Evolutionary conservation across 2,329 filamentous ascomycete genomes (phyloP), one percentile per base, ranked within the genome.

Genomic region (Fusarium buharicum): DNA sequence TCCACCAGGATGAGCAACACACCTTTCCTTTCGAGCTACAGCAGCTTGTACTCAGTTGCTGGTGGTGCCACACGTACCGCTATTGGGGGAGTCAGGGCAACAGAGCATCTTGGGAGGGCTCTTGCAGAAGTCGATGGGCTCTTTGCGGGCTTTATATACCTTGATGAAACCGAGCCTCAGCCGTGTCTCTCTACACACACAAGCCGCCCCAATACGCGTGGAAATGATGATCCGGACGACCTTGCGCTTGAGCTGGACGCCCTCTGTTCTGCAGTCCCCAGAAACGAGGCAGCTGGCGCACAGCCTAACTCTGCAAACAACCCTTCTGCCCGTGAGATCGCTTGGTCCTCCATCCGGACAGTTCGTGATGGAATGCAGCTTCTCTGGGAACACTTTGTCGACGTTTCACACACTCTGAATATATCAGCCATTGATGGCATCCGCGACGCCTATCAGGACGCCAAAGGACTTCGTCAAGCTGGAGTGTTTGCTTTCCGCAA

Each of bases 401-500:
- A 44, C 0, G 7, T 50, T 20, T 54, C 51, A 10, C 24, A 10
- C 4, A 17, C 16, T 6, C 20, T 60, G 4, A 12, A 61, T 12
- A 5, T 27, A 0, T 28, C 41, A 0, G n/a, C 22, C 5, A 33
- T 69, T 24, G 51, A 64, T 7, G 30, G 33, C 1, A 56, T 69
- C 1, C 46, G 50, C 0, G 6, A 28, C 3, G 13, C 31, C 0
- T 70, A 67, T 4, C 9, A 36, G 1, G 43, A 61, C 8, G 38
- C 64, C 2, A 55, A 30, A 12, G 62, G 62, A 1, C 45, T 68
- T 2, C 59, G 59, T 0, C 45, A 62, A 3, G 39, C 64, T 0
- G 68, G 66, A 0, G 62, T 59, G 0, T 55, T 65, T 4, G 59
- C 68, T 1, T 65, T 69, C 0, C 66, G 66, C 4, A 56, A 62